Conservation (phyloP, 1,284 basidiomycete genomes). For the Heterobasidion occidentale region DNA sequence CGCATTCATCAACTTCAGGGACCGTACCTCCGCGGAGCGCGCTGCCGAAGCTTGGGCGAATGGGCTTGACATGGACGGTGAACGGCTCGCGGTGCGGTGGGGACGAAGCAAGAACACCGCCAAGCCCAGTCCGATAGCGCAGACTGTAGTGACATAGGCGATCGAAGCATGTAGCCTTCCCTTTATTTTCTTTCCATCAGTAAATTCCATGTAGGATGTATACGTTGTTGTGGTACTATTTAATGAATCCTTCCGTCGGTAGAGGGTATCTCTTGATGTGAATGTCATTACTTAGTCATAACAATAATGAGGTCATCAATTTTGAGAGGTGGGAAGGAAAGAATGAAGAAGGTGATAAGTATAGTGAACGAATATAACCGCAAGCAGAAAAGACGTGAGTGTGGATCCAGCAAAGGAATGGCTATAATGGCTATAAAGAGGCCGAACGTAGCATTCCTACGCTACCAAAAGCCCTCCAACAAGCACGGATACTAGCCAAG, state of each 20-base stretch:
- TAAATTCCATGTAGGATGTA: background rate
- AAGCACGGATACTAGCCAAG: conserved; percentile 34
- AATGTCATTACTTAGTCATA: background rate
- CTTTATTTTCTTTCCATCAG: background rate
- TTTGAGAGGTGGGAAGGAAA: no score
- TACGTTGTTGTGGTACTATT: background rate
- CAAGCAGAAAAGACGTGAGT: background rate
- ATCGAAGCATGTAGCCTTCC: background rate
- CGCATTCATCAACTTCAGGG: conserved; percentile 93
- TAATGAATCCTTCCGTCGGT: background rate
- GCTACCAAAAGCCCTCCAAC: conserved; percentile 32
- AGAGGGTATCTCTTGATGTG: no score
- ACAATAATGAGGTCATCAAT: no score
- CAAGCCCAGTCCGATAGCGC: conserved; percentile 20
- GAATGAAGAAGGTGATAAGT: no score
- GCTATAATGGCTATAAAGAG: no score
- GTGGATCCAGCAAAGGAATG: background rate
- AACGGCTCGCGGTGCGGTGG: conserved; percentile 79
- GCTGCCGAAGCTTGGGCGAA: conserved; percentile 84
- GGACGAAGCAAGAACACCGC: conserved; percentile 53
- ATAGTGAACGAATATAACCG: background rate
- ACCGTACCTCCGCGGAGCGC: conserved; percentile 73
- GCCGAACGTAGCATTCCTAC: background rate
- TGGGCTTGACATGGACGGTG: conserved; percentile 80
- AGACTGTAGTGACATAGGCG: background rate